Evolutionary conservation across 2,329 filamentous ascomycete species (phyloP).

Genomic region (Fusarium devonianum): DNA sequence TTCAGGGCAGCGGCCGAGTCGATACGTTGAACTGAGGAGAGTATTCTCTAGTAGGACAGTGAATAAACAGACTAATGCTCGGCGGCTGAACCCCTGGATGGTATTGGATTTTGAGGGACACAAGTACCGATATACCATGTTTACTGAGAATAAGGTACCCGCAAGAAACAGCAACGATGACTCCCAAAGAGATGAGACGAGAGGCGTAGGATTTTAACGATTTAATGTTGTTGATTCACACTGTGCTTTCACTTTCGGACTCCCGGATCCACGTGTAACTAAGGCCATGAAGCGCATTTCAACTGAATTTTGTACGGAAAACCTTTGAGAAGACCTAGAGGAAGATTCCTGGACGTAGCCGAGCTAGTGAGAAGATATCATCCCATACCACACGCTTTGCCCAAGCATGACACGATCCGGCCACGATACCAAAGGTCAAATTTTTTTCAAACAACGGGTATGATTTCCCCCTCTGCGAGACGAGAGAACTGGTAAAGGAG

Average conservation of each 20-base stretch:
- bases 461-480: slow-evolving; percentile 28
- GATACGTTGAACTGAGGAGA: too few species aligned
- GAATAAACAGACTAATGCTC: background rate
- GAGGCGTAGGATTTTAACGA: background rate
- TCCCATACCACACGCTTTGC: slow-evolving; percentile 25
- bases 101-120: background rate
- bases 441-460: slow-evolving; percentile 45
- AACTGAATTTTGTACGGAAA: slow-evolving; percentile 44
- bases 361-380: slow-evolving; percentile 41
- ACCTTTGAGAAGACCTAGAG: slow-evolving; percentile 44
- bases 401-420: slow-evolving; percentile 31
- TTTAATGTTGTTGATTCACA: slow-evolving; percentile 1
- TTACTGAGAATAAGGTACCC: background rate
- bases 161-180: background rate
- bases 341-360: slow-evolving; percentile 38
- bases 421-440: slow-evolving; percentile 44
- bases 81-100: background rate
- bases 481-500: slow-evolving; percentile 18
- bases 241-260: slow-evolving; percentile 2
- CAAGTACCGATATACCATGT: background rate
- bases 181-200: background rate
- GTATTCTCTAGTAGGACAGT: background rate
- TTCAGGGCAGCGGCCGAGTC: too few species aligned
- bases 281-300: slow-evolving; percentile 35
- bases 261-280: slow-evolving; percentile 1